Evolutionary conservation across 1,284 basidiomycete genomes (phyloP).

Genomic region (Boletus holoroseus): DNA sequence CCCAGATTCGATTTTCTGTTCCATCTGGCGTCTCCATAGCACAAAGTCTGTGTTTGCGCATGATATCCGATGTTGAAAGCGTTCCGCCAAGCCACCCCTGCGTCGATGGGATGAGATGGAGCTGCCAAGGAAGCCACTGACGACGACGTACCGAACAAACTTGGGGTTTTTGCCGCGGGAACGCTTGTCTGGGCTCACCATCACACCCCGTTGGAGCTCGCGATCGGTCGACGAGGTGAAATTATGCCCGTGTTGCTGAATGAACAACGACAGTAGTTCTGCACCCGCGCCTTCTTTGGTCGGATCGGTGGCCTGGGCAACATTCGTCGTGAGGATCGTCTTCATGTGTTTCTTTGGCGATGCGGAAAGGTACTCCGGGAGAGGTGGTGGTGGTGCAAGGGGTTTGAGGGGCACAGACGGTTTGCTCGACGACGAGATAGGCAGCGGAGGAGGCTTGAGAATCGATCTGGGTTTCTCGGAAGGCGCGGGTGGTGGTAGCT

Average conservation of each 20-base stretch:
- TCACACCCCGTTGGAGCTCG: constrained; percentile 36
- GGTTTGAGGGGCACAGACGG: constrained; percentile 18
- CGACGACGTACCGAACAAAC: constrained; percentile 29
- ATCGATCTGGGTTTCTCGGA: constrained; percentile 22
- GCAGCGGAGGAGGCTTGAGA: constrained; percentile 28
- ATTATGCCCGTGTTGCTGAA: constrained; percentile 35
- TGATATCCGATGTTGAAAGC: constrained; percentile 38
- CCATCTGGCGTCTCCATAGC: constrained; percentile 48
- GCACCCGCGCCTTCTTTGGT: constrained; percentile 37
- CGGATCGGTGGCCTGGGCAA: constrained; percentile 41
- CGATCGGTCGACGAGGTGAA: constrained; percentile 34
- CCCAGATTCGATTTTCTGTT: constrained; percentile 27
- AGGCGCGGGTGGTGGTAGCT: constrained; percentile 2
- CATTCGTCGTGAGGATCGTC: constrained; percentile 40
- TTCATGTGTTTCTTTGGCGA: constrained; percentile 33
- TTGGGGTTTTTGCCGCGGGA: constrained; percentile 27
- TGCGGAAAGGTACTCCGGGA: constrained; percentile 5
- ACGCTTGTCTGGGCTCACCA: constrained; percentile 33
- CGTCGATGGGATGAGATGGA: background rate
- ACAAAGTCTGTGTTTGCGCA: constrained; percentile 39
- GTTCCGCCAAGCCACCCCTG: constrained; percentile 47
- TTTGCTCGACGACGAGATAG: constrained; percentile 16
- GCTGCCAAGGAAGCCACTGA: no score
- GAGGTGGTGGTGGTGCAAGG: constrained; percentile 28
- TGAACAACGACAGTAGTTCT: constrained; percentile 36